Evolutionary conservation across 148 eudicot species (phyloP).

Genomic region (Rhododendron vialii): DNA sequence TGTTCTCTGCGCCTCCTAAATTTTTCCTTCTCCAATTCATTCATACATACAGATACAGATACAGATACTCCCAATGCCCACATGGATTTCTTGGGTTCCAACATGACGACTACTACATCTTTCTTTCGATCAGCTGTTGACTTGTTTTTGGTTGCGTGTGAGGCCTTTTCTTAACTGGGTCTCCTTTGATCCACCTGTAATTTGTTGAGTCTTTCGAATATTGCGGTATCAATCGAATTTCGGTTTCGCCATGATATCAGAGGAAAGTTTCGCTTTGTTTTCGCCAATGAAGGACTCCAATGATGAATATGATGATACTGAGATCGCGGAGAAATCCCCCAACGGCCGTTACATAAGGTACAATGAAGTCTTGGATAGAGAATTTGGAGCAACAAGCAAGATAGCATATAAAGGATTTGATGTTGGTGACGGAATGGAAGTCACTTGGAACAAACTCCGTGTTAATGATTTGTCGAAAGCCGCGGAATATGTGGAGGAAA

Average conservation of each 20-base stretch:
- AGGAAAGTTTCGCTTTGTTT: neutral
- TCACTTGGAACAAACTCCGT: neutral
- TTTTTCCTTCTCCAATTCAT: neutral
- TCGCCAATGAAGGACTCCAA: neutral
- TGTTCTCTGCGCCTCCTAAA: neutral
- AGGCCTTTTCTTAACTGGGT: neutral
- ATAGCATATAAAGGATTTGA: neutral
- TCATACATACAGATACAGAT: neutral
- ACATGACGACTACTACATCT: neutral
- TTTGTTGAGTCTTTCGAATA: too few relatives aligned
- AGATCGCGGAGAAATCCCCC: neutral
- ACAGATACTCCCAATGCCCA: neutral
- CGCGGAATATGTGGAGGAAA: neutral
- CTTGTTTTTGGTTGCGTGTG: neutral
- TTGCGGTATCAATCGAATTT: neutral
- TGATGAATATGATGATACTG: neutral
- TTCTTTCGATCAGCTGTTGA: neutral
- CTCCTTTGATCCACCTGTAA: neutral
- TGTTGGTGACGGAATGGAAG: neutral
- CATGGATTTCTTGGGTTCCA: neutral
- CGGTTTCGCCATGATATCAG: neutral
- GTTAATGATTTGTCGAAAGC: neutral
- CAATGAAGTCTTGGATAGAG: neutral
- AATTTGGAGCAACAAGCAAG: neutral
- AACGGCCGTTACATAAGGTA: neutral